These are phyloP conservation scores for Leccinum pachyderme DNA, from an alignment of 1,284 basidiomycete genomes.

Conservation along the genomic window DNA sequence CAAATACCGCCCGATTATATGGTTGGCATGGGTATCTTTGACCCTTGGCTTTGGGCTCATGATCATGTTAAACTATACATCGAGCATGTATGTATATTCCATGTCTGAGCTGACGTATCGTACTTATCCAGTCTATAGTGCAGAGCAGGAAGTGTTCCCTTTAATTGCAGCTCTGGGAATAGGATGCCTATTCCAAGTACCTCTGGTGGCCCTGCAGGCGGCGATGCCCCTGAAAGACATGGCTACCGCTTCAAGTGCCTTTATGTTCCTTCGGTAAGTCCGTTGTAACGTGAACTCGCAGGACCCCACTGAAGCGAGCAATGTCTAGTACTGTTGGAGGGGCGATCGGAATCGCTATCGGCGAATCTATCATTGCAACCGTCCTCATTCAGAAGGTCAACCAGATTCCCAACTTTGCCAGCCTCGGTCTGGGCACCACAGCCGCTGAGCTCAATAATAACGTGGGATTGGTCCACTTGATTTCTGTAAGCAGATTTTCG, in stretches of 20 bases:
- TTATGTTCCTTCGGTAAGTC: conserved; percentile 65
- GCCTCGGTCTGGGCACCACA: conserved; percentile 44
- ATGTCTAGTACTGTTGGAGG: conserved; percentile 64
- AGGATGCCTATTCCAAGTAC: conserved; percentile 34
- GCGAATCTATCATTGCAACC: conserved; percentile 66
- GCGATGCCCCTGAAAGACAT: conserved; percentile 82
- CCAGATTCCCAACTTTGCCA: conserved; percentile 44
- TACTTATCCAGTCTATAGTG: conserved; percentile 37
- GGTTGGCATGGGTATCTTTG: conserved; percentile 54
- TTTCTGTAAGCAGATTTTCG: conserved; percentile 43
- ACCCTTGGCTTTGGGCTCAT: conserved; percentile 67
- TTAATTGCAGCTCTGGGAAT: conserved; percentile 36
- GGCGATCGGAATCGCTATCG: conserved; percentile 71
- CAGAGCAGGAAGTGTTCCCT: conserved; percentile 58
- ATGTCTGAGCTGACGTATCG: neutral
- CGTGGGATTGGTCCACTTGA: conserved; percentile 50
- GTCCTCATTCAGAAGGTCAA: conserved; percentile 53
- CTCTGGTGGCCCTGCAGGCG: conserved; percentile 56
- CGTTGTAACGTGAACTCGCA: neutral
- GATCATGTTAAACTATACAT: conserved; percentile 46
- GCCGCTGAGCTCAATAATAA: conserved; percentile 55
- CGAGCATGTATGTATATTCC: conserved; percentile 43
- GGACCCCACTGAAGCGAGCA: neutral
- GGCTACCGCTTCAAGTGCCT: conserved; percentile 72
- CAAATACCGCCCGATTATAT: conserved; percentile 65